Percentiles rank a stretch among this genome's conserved stretches.
Conservation (phyloP, 441 rosid species). For the Adansonia grandidieri region DNA sequence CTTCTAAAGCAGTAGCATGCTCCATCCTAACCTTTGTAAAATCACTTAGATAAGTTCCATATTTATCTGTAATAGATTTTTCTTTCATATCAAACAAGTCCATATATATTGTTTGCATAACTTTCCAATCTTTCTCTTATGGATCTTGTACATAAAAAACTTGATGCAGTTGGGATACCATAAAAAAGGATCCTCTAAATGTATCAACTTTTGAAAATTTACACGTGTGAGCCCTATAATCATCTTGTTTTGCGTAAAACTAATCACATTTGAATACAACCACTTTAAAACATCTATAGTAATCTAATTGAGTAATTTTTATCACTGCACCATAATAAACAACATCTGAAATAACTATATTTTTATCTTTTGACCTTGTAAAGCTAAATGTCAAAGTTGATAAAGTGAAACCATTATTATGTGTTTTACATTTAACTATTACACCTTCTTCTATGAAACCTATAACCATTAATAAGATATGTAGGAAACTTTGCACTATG, state of each 20-base stretch:
- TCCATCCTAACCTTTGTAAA: background rate
- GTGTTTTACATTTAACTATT: background rate
- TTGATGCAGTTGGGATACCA: slow-evolving; percentile 1
- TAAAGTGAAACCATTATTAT: slow-evolving; percentile 11
- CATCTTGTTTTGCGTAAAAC: background rate
- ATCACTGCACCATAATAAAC: background rate
- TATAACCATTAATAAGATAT: background rate
- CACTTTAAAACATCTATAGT: background rate
- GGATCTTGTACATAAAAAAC: slow-evolving; percentile 15
- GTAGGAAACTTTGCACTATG: background rate
- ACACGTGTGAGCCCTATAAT: background rate
- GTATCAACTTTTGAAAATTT: background rate
- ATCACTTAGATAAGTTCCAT: background rate
- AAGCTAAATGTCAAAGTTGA: background rate
- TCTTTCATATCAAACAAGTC: background rate
- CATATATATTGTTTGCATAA: background rate
- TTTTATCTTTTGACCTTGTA: background rate
- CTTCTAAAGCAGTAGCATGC: background rate
- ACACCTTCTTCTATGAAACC: background rate
- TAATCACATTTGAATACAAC: background rate
- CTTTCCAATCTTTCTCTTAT: background rate
- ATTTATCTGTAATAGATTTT: background rate
- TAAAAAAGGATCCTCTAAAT: background rate
- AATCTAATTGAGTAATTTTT: background rate
- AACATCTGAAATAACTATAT: background rate